Base-by-base conservation (phyloP, 2,329 filamentous ascomycete genomes). In the Cladophialophora immunda region DNA sequence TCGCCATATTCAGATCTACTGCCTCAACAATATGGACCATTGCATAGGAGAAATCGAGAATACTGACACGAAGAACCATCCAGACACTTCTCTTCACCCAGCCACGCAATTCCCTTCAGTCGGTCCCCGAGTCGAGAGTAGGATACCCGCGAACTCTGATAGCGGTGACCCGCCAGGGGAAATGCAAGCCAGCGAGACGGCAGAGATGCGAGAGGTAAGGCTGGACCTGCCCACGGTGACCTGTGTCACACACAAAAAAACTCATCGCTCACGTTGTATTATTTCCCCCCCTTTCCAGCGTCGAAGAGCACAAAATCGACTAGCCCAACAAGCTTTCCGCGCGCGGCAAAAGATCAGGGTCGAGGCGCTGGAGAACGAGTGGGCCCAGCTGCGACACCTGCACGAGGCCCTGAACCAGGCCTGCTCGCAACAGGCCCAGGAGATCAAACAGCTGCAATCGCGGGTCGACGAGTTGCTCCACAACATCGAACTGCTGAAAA, bases 241-340 rank as follows among this genome's bases (percentile, higher is more conserved):
- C 5, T 36, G 2, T 15, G 4, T 17, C 11, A 38, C 36, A 0
- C 36, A 17, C 0, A 1, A 5, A 5, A 17, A 15, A 38, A 38
- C 36, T 38, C 36, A 17, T 17, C 13, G 13, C 17, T 38, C 29
- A 30, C 29, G n/a, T 17, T 17, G 13, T 17, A 6, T 38, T 38
- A 4, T 38, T 38, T 38, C 36, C 36, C 7, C 4, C 25, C n/a
- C n/a, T 22, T n/a, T 47, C 13, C 36, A 61, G 58, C 58, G 58
- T 22, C 58, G 58, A 38, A 61, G 58, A 38, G 52, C 30, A 9
- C 58, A 61, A 27, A 61, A 61, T 8, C 47, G 58, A n/a, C 47
- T 61, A 1, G 58, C 58, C 58, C 58, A 61, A 25, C 58, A 61
- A 54, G 58, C 58, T 4, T 61, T 61, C 47, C 58, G 58, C 32